Evolutionary conservation across 1,284 basidiomycete species (phyloP).

Genomic region (Cryptococcus sp.): DNA sequence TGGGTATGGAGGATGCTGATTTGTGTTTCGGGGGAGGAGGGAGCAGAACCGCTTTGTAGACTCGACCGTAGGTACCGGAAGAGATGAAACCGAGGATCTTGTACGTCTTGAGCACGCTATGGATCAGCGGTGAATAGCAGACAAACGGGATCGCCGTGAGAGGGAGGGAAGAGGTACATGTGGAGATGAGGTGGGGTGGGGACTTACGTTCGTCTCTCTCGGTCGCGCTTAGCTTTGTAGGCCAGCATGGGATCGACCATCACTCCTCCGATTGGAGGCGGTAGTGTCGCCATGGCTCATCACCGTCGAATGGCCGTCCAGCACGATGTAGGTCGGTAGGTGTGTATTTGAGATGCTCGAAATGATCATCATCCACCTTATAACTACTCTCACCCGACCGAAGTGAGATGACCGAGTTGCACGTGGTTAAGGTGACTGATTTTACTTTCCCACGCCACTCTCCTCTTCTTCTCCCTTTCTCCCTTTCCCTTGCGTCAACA

Average conservation of each 20-base stretch:
- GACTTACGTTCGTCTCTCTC: conserved; percentile 51
- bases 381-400: too few species aligned
- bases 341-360: too few species aligned
- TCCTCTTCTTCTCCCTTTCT: neutral
- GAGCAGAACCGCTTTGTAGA: conserved; percentile 81
- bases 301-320: neutral
- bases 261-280: neutral
- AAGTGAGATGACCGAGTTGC: too few species aligned
- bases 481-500: neutral
- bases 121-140: neutral
- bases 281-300: conserved; percentile 1
- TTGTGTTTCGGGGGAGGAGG: conserved; percentile 20
- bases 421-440: neutral
- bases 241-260: conserved; percentile 59
- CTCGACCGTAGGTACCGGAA: conserved; percentile 86
- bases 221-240: conserved; percentile 74
- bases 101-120: conserved; percentile 72
- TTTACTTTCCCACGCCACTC: conserved; percentile 13
- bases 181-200: neutral
- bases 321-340: too few species aligned
- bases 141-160: too few species aligned
- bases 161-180: neutral
- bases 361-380: too few species aligned
- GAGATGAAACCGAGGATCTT: conserved; percentile 94
- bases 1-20: conserved; percentile 10